These are phyloP conservation scores for Pleurotus platypus DNA, from an alignment of 768 basidiomycete species.

Conservation along the genomic window DNA sequence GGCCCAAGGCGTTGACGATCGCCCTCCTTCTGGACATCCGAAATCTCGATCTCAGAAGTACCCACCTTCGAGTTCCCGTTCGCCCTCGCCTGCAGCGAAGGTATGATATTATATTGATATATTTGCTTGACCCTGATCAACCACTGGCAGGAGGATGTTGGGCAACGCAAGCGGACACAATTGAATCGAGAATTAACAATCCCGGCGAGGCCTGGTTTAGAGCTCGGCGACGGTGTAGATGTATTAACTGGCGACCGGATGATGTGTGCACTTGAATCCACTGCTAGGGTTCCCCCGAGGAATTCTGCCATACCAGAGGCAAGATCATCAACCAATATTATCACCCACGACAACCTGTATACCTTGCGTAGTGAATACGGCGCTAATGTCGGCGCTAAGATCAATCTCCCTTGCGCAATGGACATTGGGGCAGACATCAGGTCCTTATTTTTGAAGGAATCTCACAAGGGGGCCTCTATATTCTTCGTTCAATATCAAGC, in stretches of 20 bases:
- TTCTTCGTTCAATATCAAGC: conserved; percentile 2
- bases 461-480: neutral
- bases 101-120: too few relatives aligned
- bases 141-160: neutral
- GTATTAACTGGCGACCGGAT: neutral
- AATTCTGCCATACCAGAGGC: neutral
- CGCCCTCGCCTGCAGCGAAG: too few relatives aligned
- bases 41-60: too few relatives aligned
- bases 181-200: neutral
- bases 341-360: neutral
- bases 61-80: too few relatives aligned
- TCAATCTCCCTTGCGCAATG: neutral
- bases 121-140: too few relatives aligned
- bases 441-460: neutral
- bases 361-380: neutral
- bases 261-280: neutral
- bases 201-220: neutral
- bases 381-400: neutral
- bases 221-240: neutral
- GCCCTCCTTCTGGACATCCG: too few relatives aligned
- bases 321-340: neutral
- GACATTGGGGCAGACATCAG: neutral
- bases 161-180: neutral
- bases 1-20: too few relatives aligned
- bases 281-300: too few relatives aligned